Conservation (phyloP, 768 basidiomycete genomes). For the Suillus variegatus region DNA sequence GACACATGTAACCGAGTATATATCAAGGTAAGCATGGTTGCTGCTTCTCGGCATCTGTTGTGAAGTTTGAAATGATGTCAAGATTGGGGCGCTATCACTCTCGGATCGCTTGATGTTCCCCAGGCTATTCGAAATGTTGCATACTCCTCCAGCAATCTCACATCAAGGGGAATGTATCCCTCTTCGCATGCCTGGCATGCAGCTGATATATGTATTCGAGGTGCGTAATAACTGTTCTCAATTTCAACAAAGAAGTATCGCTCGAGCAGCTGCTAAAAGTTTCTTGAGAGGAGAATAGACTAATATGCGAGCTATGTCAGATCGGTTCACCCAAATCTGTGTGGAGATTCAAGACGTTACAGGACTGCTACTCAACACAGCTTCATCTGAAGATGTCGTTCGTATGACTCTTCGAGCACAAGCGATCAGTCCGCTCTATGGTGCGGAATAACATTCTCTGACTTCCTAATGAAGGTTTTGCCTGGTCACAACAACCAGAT, state of each 20-base stretch:
- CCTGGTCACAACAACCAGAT: slow-evolving; percentile 66
- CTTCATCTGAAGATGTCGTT: slow-evolving; percentile 18
- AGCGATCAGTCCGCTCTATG: slow-evolving; percentile 45
- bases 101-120: too few species aligned
- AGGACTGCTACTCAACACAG: slow-evolving; percentile 43
- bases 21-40: too few species aligned
- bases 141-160: too few species aligned
- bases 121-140: too few species aligned
- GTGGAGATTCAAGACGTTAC: slow-evolving; percentile 59
- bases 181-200: neutral
- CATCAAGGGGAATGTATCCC: too few species aligned
- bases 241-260: slow-evolving; percentile 73
- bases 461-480: slow-evolving; percentile 51
- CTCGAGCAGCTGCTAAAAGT: slow-evolving; percentile 66
- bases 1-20: too few species aligned
- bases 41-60: too few species aligned
- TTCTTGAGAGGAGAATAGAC: slow-evolving; percentile 72
- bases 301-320: slow-evolving; percentile 41
- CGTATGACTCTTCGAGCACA: slow-evolving; percentile 52
- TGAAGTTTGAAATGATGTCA: too few species aligned
- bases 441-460: neutral
- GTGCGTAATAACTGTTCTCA: slow-evolving; percentile 67
- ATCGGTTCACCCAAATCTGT: neutral
- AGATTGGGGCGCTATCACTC: too few species aligned
- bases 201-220: slow-evolving; percentile 37